A percentile compares a stretch with the other conserved stretches of the same genome.
Evolutionary conservation across 1,284 basidiomycete species (phyloP).

Genomic region (Neolentinus lepideus): DNA sequence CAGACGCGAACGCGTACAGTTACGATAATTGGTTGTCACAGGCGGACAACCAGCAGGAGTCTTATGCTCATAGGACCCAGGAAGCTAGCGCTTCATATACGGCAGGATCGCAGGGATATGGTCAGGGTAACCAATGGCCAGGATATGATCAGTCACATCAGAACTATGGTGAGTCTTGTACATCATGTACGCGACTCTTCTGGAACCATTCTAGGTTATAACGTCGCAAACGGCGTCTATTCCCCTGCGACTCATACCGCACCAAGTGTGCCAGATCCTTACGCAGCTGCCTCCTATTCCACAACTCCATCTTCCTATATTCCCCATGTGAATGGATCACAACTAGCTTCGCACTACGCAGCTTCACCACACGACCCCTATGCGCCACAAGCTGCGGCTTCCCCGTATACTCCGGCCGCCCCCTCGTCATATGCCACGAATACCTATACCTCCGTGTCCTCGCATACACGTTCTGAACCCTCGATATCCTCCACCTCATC

Average conservation of each 20-base stretch:
- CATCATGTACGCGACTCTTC: background rate
- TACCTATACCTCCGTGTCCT: background rate
- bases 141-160: background rate
- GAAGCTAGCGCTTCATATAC: background rate
- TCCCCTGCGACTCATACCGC: background rate
- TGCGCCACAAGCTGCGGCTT: constrained; percentile 13
- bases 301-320: background rate
- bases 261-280: background rate
- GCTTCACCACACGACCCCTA: constrained; percentile 16
- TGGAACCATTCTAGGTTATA: background rate
- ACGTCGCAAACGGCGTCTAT: background rate
- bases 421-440: background rate
- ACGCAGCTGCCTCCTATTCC: background rate
- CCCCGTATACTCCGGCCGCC: background rate
- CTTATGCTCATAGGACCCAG: background rate
- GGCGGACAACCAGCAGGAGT: background rate
- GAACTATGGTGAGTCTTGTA: background rate
- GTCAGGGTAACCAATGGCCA: background rate
- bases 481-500: constrained; percentile 10
- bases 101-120: background rate
- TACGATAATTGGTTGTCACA: background rate
- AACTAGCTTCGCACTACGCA: background rate
- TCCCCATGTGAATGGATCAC: background rate
- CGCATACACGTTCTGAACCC: background rate
- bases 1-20: background rate